Evolutionary conservation across 495 filamentous ascomycete genomes (phyloP), one percentile per base, ranked within the genome.

Genomic region (Astrothelium macrocarpum): DNA sequence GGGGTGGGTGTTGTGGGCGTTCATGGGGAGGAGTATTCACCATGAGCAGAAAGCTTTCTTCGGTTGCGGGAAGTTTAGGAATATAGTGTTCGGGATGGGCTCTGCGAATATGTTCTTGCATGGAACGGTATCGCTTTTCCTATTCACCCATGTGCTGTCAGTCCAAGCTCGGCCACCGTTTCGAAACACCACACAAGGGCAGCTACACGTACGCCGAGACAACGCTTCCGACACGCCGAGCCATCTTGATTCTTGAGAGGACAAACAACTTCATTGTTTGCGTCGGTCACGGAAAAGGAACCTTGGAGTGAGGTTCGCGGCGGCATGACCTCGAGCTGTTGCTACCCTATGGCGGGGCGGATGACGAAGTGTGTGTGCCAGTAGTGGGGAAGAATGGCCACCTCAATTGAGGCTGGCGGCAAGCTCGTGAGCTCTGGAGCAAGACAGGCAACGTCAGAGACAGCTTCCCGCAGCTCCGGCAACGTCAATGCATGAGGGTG

Each of bases 1-100:
- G 63, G 23, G 58, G 62, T 62, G 71, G 68, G 61, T 62, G 69
- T 65, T 71, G 69, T n/a, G 86, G 87, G 70, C 89, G 85, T 74
- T 95, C 88, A 42, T 87, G 88, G 34, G 90, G 91, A 45, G 90
- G 87, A 64, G 90, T 90, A 74, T 84, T 95, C 73, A 96, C 90
- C 91, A 96, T 96, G 72, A 95, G 80, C 69, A 87, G 80, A 78
- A 98, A 97, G 86, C 91, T 96, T 80, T 97, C 94, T 73, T 97
- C 92, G 69, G 94, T 98, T 53, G 94, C 94, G 73, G 94, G 94
- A 71, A 98, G 90, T 85, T 97, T 98, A 65, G 94, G 85, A 68
- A 98, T 96, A 77, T 97, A 98, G 77, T 97, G 87, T 71, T 95
- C 93, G 61, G 94, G 95, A 77, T 98, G 94, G 72, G 94, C 94